Evolutionary conservation across 2,329 filamentous ascomycete species (phyloP), one percentile per base, ranked within the genome.

Genomic region (Trichophyton mentagrophytes): DNA sequence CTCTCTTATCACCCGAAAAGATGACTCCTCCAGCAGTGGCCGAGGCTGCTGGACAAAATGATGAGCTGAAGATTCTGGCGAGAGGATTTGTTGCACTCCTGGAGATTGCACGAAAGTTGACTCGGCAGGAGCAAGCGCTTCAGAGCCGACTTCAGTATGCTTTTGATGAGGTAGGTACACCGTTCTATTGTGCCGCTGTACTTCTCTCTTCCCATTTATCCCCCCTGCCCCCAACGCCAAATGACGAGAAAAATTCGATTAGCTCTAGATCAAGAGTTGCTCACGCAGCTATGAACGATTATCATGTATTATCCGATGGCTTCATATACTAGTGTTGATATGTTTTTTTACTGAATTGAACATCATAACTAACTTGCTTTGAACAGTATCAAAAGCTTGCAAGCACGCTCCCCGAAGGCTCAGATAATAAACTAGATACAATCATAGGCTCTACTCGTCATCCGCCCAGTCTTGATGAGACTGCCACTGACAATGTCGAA

Each of bases 201-300:
- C 57, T 61, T 42, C n/a, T 60, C 53, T 55, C 27, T n/a, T 61
- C 25, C 17, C 38, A 20, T 38, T 38, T 60, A 15, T 30, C 49
- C 58, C 49, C 58, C 60, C 57, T 49, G 4, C 57, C 15, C n/a
- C n/a, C 42, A 8, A 4, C 3, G 64, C 67, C 71, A 69, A 64
- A 76, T 79, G 77, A 80, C 73, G 79, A 80, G 72, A 76, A 73
- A 76, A 69, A 59, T 66, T 68, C 71, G 69, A 75, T 87, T 89
- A 89, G 87, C 87, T 90, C 87, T 89, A 89, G 87, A 89, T 88
- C 86, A 86, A 80, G 17, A 89, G 85, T 80, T 82, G 77, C 80
- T 70, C 68, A 58, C 15, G 78, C 77, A 79, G 77, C 78, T 70
- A 74, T 82, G 86, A 88, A 80, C 78, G 84, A 87, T 82, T 68